These are phyloP conservation scores for Lachancea thermotolerans DNA, from an alignment of 805 yeast species.

Conservation along the genomic window DNA sequence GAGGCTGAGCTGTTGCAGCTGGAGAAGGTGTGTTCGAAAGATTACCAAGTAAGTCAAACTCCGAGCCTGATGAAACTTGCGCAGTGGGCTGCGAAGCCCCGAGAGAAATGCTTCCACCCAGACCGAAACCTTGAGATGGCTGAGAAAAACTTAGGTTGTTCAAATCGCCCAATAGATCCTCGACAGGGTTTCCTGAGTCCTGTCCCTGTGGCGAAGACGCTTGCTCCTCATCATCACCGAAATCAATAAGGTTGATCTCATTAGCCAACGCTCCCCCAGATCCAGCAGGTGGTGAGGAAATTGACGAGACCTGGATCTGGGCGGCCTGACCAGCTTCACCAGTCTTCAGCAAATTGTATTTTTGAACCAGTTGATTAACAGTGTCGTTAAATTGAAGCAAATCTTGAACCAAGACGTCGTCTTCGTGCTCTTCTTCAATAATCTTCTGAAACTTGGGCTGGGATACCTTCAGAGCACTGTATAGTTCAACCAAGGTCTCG, in stretches of 20 bases:
- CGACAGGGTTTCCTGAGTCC: slow-evolving; percentile 34
- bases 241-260: slow-evolving; percentile 60
- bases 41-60: slow-evolving; percentile 17
- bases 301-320: slow-evolving; percentile 37
- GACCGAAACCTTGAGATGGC: slow-evolving; percentile 36
- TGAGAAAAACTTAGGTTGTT: slow-evolving; percentile 53
- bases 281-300: slow-evolving; percentile 28
- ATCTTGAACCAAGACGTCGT: slow-evolving; percentile 58
- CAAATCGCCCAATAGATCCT: slow-evolving; percentile 69
- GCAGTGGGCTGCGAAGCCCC: slow-evolving; percentile 30
- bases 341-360: slow-evolving; percentile 55
- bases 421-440: slow-evolving; percentile 70
- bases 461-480: slow-evolving; percentile 69
- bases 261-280: slow-evolving; percentile 34
- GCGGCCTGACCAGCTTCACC: slow-evolving; percentile 57
- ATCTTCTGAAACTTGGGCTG: slow-evolving; percentile 83
- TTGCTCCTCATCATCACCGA: slow-evolving; percentile 48
- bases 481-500: slow-evolving; percentile 77
- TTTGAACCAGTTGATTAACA: slow-evolving; percentile 60
- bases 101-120: slow-evolving; percentile 47
- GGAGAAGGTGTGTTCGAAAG: slow-evolving; percentile 15
- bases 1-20: slow-evolving; percentile 7
- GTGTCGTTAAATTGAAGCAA: slow-evolving; percentile 67
- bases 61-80: slow-evolving; percentile 9
- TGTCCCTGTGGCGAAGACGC: slow-evolving; percentile 20